Evolutionary conservation across 2,329 filamentous ascomycete species (phyloP).

Genomic region (Epichloe elymi): DNA sequence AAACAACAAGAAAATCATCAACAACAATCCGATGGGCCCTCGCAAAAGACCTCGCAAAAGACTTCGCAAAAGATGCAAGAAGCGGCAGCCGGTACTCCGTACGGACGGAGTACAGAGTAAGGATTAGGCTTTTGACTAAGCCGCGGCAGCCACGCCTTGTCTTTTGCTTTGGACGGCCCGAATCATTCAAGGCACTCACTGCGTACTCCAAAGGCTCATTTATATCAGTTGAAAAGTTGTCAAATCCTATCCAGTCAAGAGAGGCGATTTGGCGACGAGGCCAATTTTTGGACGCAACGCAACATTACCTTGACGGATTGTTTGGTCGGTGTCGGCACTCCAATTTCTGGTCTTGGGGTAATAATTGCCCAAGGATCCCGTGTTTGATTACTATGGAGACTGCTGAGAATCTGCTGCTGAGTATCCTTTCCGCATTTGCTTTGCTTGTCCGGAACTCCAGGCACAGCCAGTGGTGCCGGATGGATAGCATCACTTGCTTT

Average conservation of each 20-base stretch:
- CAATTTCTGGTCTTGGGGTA: no score
- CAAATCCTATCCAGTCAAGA: neutral
- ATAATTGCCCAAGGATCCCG: neutral
- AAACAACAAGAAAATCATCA: no score
- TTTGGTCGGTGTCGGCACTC: no score
- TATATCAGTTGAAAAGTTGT: neutral
- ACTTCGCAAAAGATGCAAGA: neutral
- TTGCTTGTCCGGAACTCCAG: neutral
- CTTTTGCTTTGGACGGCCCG: constrained; percentile 1
- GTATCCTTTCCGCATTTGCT: neutral
- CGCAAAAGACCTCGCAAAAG: no score
- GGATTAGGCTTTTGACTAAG: neutral
- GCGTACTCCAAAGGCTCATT: neutral
- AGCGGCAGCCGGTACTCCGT: neutral
- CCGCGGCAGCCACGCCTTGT: neutral
- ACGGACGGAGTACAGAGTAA: neutral
- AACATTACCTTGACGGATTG: neutral
- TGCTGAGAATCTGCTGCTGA: neutral
- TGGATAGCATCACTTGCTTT: neutral
- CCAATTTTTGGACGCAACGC: neutral
- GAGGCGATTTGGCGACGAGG: neutral
- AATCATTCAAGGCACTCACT: neutral
- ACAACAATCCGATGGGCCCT: neutral
- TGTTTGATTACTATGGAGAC: neutral
- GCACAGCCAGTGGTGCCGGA: neutral